phyloP scores from a whole-genome alignment of 495 filamentous ascomycete genomes.

The Peziza echinospora region DNA sequence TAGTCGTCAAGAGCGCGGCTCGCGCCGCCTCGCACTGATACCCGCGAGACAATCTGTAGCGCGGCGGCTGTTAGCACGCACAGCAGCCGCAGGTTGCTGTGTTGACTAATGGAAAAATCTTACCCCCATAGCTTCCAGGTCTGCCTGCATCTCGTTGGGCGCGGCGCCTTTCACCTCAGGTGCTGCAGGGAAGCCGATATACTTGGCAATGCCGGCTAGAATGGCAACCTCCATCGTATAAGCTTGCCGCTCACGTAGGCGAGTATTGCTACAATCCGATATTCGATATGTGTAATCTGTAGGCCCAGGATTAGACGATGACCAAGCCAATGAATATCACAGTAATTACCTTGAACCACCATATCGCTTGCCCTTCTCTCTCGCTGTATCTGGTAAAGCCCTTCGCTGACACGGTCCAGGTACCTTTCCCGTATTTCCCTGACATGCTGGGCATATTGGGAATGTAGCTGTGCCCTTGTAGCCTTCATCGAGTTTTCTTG shows the following conservation, averaged over 20 bases:
- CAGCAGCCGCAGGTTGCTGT: background rate
- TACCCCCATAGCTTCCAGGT: conserved; percentile 77
- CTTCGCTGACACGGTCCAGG: conserved; percentile 57
- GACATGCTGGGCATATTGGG: conserved; percentile 65
- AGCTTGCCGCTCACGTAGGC: conserved; percentile 54
- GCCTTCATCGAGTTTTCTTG: conserved; percentile 53
- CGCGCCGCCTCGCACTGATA: conserved; percentile 13
- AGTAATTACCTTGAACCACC: conserved; percentile 52
- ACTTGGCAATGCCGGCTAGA: conserved; percentile 74
- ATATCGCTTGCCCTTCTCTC: conserved; percentile 67
- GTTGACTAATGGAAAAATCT: conserved; percentile 22
- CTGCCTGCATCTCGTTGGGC: conserved; percentile 54
- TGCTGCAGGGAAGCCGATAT: conserved; percentile 89
- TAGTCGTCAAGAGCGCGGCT: conserved; percentile 14
- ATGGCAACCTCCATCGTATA: conserved; percentile 90
- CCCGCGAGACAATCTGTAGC: conserved; percentile 8
- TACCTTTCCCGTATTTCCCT: conserved; percentile 60
- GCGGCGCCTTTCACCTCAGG: conserved; percentile 53
- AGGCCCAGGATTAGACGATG: background rate
- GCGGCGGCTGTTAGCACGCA: background rate
- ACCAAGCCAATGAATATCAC: conserved; percentile 1
- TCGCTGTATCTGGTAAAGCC: conserved; percentile 79
- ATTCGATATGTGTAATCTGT: conserved; percentile 32
- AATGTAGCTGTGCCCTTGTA: conserved; percentile 58
- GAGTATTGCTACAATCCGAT: conserved; percentile 45